These are phyloP conservation scores for Gossypium longicalyx DNA, from an alignment of 345 rosid species.

Conservation along the genomic window DNA sequence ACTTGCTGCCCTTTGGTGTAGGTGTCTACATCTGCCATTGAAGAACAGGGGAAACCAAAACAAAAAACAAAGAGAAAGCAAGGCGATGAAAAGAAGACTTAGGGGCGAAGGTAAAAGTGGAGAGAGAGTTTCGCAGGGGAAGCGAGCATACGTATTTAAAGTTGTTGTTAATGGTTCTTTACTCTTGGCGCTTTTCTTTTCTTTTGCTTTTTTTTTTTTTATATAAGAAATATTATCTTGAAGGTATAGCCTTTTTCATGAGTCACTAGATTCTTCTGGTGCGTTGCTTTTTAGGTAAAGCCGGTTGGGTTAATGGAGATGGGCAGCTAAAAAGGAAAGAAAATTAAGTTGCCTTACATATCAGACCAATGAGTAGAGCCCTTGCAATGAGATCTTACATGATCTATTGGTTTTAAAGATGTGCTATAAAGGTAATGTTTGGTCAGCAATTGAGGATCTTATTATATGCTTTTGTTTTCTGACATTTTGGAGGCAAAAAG, in stretches of 20 bases:
- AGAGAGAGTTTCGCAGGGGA: slow-evolving; percentile 29
- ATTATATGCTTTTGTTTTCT: too few relatives aligned
- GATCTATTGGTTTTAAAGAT: background rate
- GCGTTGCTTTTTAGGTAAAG: slow-evolving; percentile 15
- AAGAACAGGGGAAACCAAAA: slow-evolving; percentile 7
- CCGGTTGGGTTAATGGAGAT: background rate
- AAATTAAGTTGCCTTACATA: background rate
- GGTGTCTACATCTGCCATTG: slow-evolving; percentile 61
- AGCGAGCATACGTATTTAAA: slow-evolving; percentile 5
- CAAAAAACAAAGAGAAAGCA: slow-evolving; percentile 9
- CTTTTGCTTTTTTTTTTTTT: background rate
- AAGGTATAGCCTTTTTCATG: slow-evolving; percentile 13
- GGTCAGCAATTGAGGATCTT: background rate
- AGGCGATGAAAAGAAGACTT: slow-evolving; percentile 39
- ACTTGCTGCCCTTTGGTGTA: slow-evolving; percentile 28
- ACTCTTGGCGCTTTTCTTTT: too few relatives aligned
- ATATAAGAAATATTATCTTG: background rate
- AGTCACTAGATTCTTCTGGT: slow-evolving; percentile 7
- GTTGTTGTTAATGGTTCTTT: background rate
- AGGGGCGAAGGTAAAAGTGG: slow-evolving; percentile 14
- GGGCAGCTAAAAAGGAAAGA: background rate
- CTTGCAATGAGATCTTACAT: slow-evolving; percentile 2
- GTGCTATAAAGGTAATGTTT: background rate
- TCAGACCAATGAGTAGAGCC: background rate
- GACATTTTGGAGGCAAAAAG: background rate